Conservation (phyloP, 2,329 filamentous ascomycete genomes). For the Penicillium psychrosexuale region DNA sequence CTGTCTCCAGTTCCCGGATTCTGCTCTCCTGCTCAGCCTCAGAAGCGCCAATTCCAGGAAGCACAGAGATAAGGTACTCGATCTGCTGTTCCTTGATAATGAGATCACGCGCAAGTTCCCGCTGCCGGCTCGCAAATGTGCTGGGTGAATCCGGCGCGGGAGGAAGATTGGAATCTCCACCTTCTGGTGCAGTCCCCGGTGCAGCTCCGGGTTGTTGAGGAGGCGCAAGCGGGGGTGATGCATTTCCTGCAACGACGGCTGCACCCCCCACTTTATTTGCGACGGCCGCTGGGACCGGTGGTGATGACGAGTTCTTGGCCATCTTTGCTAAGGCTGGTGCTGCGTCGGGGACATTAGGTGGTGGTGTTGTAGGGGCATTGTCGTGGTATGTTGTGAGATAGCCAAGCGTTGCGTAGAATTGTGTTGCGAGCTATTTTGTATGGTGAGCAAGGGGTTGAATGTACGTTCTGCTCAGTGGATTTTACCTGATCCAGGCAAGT, state of each 20-base stretch:
- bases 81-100: slow-evolving; percentile 52
- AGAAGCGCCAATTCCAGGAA: slow-evolving; percentile 47
- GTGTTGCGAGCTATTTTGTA: slow-evolving; percentile 44
- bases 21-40: slow-evolving; percentile 45
- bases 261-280: slow-evolving; percentile 15
- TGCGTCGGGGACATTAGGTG: slow-evolving; percentile 30
- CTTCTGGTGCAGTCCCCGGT: slow-evolving; percentile 14
- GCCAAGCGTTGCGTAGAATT: slow-evolving; percentile 51
- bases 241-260: slow-evolving; percentile 14
- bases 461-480: background rate
- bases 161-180: slow-evolving; percentile 30
- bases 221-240: slow-evolving; percentile 24
- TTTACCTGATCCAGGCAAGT: slow-evolving; percentile 50
- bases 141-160: slow-evolving; percentile 42
- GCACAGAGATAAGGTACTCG: slow-evolving; percentile 46
- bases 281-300: slow-evolving; percentile 33
- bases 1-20: slow-evolving; percentile 43
- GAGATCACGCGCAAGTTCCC: slow-evolving; percentile 49
- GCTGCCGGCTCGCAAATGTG: slow-evolving; percentile 44
- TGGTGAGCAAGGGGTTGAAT: background rate
- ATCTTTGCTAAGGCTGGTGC: slow-evolving; percentile 42
- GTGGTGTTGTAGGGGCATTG: slow-evolving; percentile 39
- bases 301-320: slow-evolving; percentile 39
- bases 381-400: slow-evolving; percentile 49
- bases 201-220: slow-evolving; percentile 19